These are phyloP conservation scores for Neofusicoccum cordaticola DNA, from an alignment of 2,329 filamentous ascomycete species.

Conservation along the genomic window DNA sequence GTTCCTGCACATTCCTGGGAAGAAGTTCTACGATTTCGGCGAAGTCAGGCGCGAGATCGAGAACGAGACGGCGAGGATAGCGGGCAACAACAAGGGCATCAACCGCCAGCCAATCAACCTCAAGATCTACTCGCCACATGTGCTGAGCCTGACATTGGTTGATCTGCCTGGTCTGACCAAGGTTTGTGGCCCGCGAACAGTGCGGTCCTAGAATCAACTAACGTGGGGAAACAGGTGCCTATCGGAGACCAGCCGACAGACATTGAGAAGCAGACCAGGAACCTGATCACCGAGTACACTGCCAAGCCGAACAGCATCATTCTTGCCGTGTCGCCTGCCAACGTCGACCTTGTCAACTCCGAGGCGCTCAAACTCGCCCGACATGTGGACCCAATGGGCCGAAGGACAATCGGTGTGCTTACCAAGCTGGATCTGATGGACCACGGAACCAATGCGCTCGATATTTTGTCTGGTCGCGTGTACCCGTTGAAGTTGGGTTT, in stretches of 20 bases:
- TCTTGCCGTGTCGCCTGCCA: conserved; percentile 92
- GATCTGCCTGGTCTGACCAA: conserved; percentile 96
- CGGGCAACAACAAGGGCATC: conserved; percentile 96
- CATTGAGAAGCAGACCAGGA: conserved; percentile 97
- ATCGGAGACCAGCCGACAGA: conserved; percentile 97
- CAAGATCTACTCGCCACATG: conserved; percentile 96
- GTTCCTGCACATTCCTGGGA: conserved; percentile 90
- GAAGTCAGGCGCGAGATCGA: conserved; percentile 97
- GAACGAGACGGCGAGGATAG: conserved; percentile 91
- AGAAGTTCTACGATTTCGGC: conserved; percentile 84
- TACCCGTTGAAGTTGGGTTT: conserved; percentile 97
- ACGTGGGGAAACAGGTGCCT: conserved; percentile 62
- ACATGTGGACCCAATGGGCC: conserved; percentile 92
- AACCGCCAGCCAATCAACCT: conserved; percentile 96
- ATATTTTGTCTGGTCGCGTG: conserved; percentile 94
- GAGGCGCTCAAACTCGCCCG: conserved; percentile 94
- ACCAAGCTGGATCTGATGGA: conserved; percentile 99
- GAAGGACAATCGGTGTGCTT: conserved; percentile 91
- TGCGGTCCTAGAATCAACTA: conserved; percentile 24
- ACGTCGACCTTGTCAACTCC: conserved; percentile 97
- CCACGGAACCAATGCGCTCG: conserved; percentile 94
- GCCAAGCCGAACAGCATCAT: conserved; percentile 99
- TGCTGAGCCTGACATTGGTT: conserved; percentile 92
- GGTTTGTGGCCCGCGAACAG: conserved; percentile 45
- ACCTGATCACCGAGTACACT: conserved; percentile 95